phyloP scores from a whole-genome alignment of 306 rosid species.

The Quercus parvula region DNA sequence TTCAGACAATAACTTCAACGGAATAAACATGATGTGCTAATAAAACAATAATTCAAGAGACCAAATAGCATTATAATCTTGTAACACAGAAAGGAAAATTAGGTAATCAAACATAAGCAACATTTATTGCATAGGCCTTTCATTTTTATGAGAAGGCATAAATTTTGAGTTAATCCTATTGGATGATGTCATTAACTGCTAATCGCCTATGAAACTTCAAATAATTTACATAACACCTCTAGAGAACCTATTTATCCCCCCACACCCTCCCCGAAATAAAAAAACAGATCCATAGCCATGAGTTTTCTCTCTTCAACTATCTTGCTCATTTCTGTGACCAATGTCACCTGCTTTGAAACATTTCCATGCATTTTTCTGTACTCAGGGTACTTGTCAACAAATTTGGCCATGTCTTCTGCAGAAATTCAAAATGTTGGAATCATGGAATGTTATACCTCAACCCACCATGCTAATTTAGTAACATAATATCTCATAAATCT shows the following conservation, averaged over 20 bases:
- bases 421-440: slow-evolving; percentile 29
- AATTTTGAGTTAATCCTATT: background rate
- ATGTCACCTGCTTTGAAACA: slow-evolving; percentile 91
- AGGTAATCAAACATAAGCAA: background rate
- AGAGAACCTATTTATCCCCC: background rate
- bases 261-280: background rate
- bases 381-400: slow-evolving; percentile 95
- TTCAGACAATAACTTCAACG: background rate
- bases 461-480: background rate
- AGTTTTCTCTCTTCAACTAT: slow-evolving; percentile 80
- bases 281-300: slow-evolving; percentile 1
- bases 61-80: background rate
- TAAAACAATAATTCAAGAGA: background rate
- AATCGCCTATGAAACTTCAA: background rate
- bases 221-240: background rate
- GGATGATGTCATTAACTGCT: background rate
- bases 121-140: background rate
- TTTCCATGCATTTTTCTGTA: slow-evolving; percentile 94
- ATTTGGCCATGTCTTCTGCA: slow-evolving; percentile 96
- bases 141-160: background rate
- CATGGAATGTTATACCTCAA: slow-evolving; percentile 5
- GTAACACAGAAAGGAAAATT: background rate
- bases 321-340: slow-evolving; percentile 95
- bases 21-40: background rate
- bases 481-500: background rate